These are phyloP conservation scores for Sapria himalayana DNA, from an alignment of 345 rosid species.

Conservation along the genomic window DNA sequence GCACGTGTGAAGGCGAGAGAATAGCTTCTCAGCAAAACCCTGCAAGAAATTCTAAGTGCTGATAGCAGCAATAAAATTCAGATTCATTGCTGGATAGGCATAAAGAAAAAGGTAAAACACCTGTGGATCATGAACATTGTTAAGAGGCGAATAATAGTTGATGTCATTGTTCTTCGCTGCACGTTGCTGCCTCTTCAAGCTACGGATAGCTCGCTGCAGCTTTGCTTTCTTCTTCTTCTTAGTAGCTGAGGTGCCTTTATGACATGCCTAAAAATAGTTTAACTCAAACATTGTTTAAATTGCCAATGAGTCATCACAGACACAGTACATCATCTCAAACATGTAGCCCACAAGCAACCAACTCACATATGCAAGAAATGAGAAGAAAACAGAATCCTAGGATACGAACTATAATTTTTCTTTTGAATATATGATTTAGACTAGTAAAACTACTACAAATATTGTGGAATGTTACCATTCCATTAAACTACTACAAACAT, in stretches of 20 bases:
- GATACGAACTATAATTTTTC: no score
- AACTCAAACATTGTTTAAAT: no score
- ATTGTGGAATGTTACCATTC: no score
- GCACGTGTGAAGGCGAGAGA: constrained; percentile 76
- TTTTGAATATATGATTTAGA: no score
- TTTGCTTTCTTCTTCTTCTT: constrained; percentile 97
- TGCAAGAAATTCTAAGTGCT: constrained; percentile 10
- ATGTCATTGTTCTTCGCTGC: constrained; percentile 27
- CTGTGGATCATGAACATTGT: constrained; percentile 77
- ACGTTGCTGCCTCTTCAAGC: constrained; percentile 70
- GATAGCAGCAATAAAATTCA: not conserved
- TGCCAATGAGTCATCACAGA: no score
- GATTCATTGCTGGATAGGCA: not conserved
- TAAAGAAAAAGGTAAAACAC: constrained; percentile 16
- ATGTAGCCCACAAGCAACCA: no score
- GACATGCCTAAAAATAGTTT: constrained; percentile 46
- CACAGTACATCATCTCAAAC: no score
- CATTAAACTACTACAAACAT: no score
- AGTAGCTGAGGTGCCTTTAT: constrained; percentile 68
- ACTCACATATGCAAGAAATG: no score
- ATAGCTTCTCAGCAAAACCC: constrained; percentile 71
- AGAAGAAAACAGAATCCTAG: no score
- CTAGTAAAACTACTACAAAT: no score
- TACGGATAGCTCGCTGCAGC: constrained; percentile 54
- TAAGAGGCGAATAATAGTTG: constrained; percentile 58